Evolutionary conservation across 441 rosid genomes (phyloP).

Genomic region (Hypseocharis bilobata): DNA sequence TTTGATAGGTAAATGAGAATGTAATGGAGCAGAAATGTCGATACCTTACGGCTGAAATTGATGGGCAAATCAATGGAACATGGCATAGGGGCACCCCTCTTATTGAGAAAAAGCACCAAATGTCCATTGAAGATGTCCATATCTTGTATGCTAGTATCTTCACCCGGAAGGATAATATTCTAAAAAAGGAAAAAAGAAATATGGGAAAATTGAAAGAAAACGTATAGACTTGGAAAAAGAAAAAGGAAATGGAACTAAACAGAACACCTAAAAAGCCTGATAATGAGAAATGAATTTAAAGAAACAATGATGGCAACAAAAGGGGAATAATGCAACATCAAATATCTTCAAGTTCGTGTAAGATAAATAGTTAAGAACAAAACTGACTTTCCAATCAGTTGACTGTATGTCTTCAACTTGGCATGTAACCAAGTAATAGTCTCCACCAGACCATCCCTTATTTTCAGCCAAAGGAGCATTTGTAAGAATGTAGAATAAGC

Average conservation of each 20-base stretch:
- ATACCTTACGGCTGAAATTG: slow-evolving; percentile 39
- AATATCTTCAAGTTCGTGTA: background rate
- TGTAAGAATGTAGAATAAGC: slow-evolving; percentile 63
- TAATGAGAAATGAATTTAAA: background rate
- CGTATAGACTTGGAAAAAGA: too few species aligned
- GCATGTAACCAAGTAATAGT: slow-evolving; percentile 56
- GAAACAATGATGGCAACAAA: too few species aligned
- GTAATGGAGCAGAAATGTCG: slow-evolving; percentile 2
- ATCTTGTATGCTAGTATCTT: slow-evolving; percentile 58
- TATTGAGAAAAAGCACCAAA: slow-evolving; percentile 54
- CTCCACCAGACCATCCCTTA: slow-evolving; percentile 33
- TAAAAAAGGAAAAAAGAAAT: slow-evolving; percentile 22
- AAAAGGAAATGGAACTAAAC: slow-evolving; percentile 3
- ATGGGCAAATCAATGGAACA: slow-evolving; percentile 69
- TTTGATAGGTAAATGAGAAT: slow-evolving; percentile 5
- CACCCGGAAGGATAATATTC: slow-evolving; percentile 55
- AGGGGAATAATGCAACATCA: background rate
- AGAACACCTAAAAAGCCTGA: background rate
- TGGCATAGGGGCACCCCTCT: slow-evolving; percentile 44
- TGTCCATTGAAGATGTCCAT: slow-evolving; percentile 72
- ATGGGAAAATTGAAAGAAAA: background rate
- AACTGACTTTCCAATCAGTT: slow-evolving; percentile 51
- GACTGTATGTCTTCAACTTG: slow-evolving; percentile 37
- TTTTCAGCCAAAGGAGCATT: slow-evolving; percentile 48
- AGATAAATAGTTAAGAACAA: background rate